phyloP scores from a whole-genome alignment of 805 yeast genomes.

The Hanseniaspora pseudoguilliermondii region DNA sequence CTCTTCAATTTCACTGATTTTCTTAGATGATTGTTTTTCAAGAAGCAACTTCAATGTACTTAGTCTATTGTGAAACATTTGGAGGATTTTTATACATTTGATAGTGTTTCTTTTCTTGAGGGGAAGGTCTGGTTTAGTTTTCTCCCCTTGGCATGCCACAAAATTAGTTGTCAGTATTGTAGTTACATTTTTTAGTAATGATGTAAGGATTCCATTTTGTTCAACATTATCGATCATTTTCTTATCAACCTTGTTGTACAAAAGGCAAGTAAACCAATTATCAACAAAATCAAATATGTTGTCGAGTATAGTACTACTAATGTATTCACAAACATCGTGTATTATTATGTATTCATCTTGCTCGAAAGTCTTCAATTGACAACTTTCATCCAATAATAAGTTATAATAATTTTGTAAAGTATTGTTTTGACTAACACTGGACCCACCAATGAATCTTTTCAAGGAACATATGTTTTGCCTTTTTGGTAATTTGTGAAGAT shows the following conservation, averaged over 20 bases:
- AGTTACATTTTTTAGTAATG: background rate
- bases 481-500: slow-evolving; percentile 7
- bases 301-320: background rate
- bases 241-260: background rate
- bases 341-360: slow-evolving; percentile 3
- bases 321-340: background rate
- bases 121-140: background rate
- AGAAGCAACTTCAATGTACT: background rate
- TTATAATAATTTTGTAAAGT: background rate
- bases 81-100: slow-evolving; percentile 1
- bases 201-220: background rate
- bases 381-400: background rate
- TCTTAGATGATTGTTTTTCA: background rate
- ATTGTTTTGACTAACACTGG: background rate
- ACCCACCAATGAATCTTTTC: slow-evolving; percentile 3
- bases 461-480: slow-evolving; percentile 3
- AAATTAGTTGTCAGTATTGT: slow-evolving; percentile 2
- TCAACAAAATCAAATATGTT: slow-evolving; percentile 2
- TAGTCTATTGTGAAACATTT: slow-evolving; percentile 1
- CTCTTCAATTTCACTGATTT: background rate
- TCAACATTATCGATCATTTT: slow-evolving; percentile 2
- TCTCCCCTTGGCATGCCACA: slow-evolving; percentile 3
- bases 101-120: slow-evolving; percentile 4
- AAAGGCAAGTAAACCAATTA: slow-evolving; percentile 1
- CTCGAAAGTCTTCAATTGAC: background rate